phyloP scores from a whole-genome alignment of 2,329 filamentous ascomycete genomes.

The Paracoccidioides brasiliensis region DNA sequence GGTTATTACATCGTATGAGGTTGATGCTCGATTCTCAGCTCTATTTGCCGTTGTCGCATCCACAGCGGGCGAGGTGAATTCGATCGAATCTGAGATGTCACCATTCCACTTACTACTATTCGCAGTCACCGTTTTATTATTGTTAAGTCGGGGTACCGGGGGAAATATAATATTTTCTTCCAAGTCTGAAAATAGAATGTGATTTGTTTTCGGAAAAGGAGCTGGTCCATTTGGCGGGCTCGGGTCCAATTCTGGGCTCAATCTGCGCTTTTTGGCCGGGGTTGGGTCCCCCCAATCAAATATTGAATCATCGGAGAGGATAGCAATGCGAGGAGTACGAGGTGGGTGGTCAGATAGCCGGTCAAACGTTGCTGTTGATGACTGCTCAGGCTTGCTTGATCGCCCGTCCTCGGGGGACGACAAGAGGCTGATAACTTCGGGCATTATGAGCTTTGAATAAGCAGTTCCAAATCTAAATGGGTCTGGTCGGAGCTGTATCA shows the following conservation, averaged over 20 bases:
- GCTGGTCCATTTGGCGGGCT: constrained; percentile 5
- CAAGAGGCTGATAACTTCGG: constrained; percentile 27
- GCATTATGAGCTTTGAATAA: constrained; percentile 16
- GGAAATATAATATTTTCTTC: background rate
- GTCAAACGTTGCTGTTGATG: background rate
- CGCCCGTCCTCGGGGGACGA: constrained; percentile 15
- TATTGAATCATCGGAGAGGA: constrained; percentile 6
- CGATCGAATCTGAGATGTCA: constrained; percentile 28
- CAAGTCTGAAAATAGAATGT: constrained; percentile 1
- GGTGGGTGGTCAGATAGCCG: background rate
- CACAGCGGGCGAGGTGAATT: constrained; percentile 30
- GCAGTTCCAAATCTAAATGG: background rate
- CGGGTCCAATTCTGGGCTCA: constrained; percentile 13
- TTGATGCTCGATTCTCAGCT: constrained; percentile 6
- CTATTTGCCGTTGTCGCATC: constrained; percentile 11
- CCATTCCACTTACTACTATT: constrained; percentile 11
- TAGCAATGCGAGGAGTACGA: background rate
- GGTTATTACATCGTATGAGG: constrained; percentile 21
- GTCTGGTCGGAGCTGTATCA: background rate
- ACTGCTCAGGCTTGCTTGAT: background rate
- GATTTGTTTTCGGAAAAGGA: background rate
- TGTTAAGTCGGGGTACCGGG: background rate
- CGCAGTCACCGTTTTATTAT: background rate
- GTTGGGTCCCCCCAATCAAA: constrained; percentile 8
- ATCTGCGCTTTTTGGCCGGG: constrained; percentile 19